Percentiles rank a stretch among this genome's conserved stretches.
Evolutionary conservation across 352 stramenopile species (phyloP).

Genomic region (Globisporangium okanoganense): DNA sequence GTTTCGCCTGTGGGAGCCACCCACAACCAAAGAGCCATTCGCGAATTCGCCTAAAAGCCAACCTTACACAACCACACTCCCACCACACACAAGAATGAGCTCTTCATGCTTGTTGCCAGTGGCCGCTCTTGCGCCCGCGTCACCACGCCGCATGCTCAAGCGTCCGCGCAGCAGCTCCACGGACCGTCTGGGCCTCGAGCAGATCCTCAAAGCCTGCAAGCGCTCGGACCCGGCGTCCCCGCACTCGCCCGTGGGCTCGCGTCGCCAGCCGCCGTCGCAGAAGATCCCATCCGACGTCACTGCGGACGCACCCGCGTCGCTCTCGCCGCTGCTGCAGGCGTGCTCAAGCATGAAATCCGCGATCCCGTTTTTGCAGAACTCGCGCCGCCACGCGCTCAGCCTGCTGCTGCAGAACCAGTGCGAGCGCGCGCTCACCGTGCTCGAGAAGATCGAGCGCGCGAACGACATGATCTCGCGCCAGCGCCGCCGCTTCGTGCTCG

Average conservation of each 20-base stretch:
- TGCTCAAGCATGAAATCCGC: slow-evolving; percentile 60
- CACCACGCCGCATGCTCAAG: slow-evolving; percentile 39
- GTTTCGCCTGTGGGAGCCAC: no score
- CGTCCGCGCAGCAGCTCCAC: slow-evolving; percentile 40
- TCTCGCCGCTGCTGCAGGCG: slow-evolving; percentile 42
- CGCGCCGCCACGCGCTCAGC: slow-evolving; percentile 60
- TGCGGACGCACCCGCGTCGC: neutral
- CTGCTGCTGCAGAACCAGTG: slow-evolving; percentile 74
- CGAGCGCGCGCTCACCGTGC: slow-evolving; percentile 61
- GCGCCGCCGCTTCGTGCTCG: slow-evolving; percentile 52
- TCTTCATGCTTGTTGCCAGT: slow-evolving; percentile 50
- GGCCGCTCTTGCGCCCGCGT: slow-evolving; percentile 20
- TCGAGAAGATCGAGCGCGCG: slow-evolving; percentile 80
- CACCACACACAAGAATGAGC: slow-evolving; percentile 37
- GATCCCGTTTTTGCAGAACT: slow-evolving; percentile 75
- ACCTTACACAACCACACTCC: no score
- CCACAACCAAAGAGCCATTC: slow-evolving; percentile 3
- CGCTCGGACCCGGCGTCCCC: slow-evolving; percentile 43
- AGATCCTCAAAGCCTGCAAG: slow-evolving; percentile 64
- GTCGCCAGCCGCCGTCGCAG: slow-evolving; percentile 13
- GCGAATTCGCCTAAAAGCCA: slow-evolving; percentile 2
- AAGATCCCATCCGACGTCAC: slow-evolving; percentile 10
- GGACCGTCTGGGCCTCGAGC: slow-evolving; percentile 47
- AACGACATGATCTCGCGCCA: slow-evolving; percentile 76
- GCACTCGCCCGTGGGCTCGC: slow-evolving; percentile 28